Base-by-base conservation (phyloP, 1,284 basidiomycete genomes). In the Xerocomus cyaneibrunnescens region DNA sequence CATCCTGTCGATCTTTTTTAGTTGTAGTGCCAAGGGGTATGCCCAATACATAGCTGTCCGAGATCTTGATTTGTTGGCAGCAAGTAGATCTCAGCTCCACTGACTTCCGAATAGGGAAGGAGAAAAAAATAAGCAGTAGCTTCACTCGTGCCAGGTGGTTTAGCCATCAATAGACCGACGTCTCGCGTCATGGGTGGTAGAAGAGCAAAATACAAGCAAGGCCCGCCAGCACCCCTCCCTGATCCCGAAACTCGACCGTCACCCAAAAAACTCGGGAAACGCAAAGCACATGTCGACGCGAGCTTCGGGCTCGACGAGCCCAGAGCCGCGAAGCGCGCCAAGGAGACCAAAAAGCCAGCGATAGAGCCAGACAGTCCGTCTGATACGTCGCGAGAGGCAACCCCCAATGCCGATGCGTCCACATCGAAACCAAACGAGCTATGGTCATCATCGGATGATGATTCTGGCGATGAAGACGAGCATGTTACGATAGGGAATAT, bases 191-290 rank as follows among this genome's bases (percentile, higher is more conserved):
- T 71, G 64, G 67, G 68, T 16, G 94, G 94, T 64, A 83, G 92
- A 68, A 85, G 92, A 63, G 84, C 92, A 59, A 92, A 90, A 74
- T 89, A 90, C 74, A 97, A 97, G 77, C 94, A 98, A 73, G 81
- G 77, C 0, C 76, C 84, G 5, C 93, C 92, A 2, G 75, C 74
- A 53, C 84, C 92, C 36, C 65, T 94, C 19, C 62, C 53, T 13
- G 74, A 81, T 21, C 72, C 69, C 12, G 62, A 65, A 9, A 58
- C 58, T 3, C 53, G 59, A 50, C 58, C 68, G 9, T 77, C 79
- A 6, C 66, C 73, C 3, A 86, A 84, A 70, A 83, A 79, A 56
- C 73, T 81, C 16, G 84, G 84, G 36, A 91, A 92, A 67, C 84
- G 89, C 41, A 92, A 91, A 68, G 82, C 81, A 25, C 80, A 80